These are phyloP conservation scores for Leucocoprinus leucothites DNA, from an alignment of 768 basidiomycete genomes.

Conservation along the genomic window DNA sequence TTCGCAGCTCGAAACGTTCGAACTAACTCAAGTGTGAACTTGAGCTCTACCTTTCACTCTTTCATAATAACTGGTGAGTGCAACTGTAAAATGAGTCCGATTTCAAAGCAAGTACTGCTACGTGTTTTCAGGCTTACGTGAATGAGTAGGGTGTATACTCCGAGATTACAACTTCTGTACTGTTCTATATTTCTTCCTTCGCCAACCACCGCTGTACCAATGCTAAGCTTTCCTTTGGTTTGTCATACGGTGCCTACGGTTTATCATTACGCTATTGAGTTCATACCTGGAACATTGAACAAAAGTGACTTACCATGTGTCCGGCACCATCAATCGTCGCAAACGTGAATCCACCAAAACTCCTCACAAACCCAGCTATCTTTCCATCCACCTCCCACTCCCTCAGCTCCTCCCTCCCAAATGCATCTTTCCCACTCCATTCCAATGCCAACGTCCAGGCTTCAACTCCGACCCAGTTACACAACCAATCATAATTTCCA, in stretches of 20 bases:
- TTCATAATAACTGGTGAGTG: too few relatives aligned
- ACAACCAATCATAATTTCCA: constrained; percentile 71
- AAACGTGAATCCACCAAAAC: constrained; percentile 54
- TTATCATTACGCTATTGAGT: too few relatives aligned
- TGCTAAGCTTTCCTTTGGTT: constrained; percentile 50
- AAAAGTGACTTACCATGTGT: constrained; percentile 53
- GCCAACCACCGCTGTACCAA: constrained; percentile 50
- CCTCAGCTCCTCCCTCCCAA: constrained; percentile 36
- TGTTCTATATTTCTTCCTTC: constrained; percentile 18
- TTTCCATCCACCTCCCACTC: constrained; percentile 59
- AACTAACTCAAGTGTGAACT: too few relatives aligned
- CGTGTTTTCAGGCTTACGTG: too few relatives aligned
- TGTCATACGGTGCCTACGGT: constrained; percentile 16
- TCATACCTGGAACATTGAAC: too few relatives aligned
- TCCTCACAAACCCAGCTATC: constrained; percentile 35
- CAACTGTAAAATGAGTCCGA: too few relatives aligned
- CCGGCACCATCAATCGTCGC: constrained; percentile 65
- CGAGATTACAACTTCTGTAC: too few relatives aligned
- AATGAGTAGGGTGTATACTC: too few relatives aligned
- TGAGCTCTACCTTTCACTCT: too few relatives aligned
- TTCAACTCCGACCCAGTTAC: constrained; percentile 75
- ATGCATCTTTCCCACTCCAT: constrained; percentile 61
- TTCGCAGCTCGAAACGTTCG: too few relatives aligned
- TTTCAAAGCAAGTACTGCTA: too few relatives aligned
- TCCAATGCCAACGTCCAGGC: constrained; percentile 67